Conservation (phyloP, 2,329 filamentous ascomycete genomes). For the Domatiomyces globalis region DNA sequence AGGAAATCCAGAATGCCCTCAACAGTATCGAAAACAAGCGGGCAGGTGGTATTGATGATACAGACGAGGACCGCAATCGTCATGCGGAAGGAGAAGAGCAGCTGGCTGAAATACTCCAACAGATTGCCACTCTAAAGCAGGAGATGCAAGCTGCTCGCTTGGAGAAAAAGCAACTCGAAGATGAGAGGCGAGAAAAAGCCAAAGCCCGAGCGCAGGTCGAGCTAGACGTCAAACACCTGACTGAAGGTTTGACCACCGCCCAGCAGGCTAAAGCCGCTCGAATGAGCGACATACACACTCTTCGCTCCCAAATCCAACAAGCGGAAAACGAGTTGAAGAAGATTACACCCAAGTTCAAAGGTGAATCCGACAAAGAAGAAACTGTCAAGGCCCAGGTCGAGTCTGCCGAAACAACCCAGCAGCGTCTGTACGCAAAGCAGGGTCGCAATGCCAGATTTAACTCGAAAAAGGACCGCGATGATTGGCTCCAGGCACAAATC, state of each 20-base stretch:
- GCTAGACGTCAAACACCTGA: constrained; percentile 64
- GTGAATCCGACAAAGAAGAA: constrained; percentile 58
- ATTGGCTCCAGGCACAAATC: constrained; percentile 67
- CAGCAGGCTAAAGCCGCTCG: constrained; percentile 60
- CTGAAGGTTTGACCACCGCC: constrained; percentile 66
- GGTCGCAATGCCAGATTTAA: constrained; percentile 74
- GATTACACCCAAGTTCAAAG: constrained; percentile 63
- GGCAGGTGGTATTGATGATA: constrained; percentile 68
- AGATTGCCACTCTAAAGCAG: constrained; percentile 67
- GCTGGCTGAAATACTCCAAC: constrained; percentile 59
- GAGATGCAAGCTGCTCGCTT: constrained; percentile 72
- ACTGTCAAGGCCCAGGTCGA: constrained; percentile 58
- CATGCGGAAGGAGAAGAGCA: constrained; percentile 68
- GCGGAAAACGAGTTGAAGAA: constrained; percentile 60
- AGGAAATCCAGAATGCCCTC: constrained; percentile 59
- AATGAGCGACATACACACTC: constrained; percentile 54
- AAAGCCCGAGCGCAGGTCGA: constrained; percentile 73
- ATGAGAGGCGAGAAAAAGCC: constrained; percentile 71
- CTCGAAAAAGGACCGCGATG: constrained; percentile 77
- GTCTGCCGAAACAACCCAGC: constrained; percentile 57
- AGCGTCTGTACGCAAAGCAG: constrained; percentile 82
- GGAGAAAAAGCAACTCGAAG: constrained; percentile 75
- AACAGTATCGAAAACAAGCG: constrained; percentile 71
- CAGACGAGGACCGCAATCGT: constrained; percentile 62
- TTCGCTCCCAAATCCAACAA: constrained; percentile 58